These are phyloP conservation scores for Talaromyces sp. DNA, from an alignment of 2,329 filamentous ascomycete genomes.

Conservation along the genomic window DNA sequence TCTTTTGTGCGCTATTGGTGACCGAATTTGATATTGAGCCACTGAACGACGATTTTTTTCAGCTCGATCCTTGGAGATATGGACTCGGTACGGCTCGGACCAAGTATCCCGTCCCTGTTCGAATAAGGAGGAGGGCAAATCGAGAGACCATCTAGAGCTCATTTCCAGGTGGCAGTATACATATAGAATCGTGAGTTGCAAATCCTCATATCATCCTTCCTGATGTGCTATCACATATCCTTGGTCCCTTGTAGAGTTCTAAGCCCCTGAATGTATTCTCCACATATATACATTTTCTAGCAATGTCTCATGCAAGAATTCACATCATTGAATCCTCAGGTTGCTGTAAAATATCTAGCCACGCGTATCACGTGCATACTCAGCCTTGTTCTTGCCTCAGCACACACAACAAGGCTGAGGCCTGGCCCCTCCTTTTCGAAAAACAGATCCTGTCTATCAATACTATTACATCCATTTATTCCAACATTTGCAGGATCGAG, in stretches of 20 bases:
- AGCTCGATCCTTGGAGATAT: constrained; percentile 1
- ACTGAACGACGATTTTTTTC: neutral
- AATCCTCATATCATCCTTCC: neutral
- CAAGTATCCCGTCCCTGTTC: neutral
- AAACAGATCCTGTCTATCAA: neutral
- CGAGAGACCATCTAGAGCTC: neutral
- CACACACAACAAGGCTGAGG: neutral
- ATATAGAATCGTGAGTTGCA: neutral
- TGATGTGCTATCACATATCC: neutral
- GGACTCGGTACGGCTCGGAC: neutral
- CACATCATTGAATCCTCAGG: neutral
- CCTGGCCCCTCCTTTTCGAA: neutral
- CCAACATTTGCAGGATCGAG: too few species aligned
- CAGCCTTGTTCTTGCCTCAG: neutral
- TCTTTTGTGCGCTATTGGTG: neutral
- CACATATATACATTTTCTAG: neutral
- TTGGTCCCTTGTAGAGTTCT: neutral
- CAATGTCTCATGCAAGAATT: neutral
- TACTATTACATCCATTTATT: too few species aligned
- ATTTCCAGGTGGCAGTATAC: neutral
- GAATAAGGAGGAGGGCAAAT: neutral
- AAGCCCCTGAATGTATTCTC: too few species aligned
- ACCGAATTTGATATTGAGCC: neutral
- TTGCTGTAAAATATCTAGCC: neutral
- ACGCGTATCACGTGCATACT: neutral